Evolutionary conservation across 1,284 basidiomycete species (phyloP), one percentile per base, ranked within the genome.

Genomic region (Laetiporus sulphureus): DNA sequence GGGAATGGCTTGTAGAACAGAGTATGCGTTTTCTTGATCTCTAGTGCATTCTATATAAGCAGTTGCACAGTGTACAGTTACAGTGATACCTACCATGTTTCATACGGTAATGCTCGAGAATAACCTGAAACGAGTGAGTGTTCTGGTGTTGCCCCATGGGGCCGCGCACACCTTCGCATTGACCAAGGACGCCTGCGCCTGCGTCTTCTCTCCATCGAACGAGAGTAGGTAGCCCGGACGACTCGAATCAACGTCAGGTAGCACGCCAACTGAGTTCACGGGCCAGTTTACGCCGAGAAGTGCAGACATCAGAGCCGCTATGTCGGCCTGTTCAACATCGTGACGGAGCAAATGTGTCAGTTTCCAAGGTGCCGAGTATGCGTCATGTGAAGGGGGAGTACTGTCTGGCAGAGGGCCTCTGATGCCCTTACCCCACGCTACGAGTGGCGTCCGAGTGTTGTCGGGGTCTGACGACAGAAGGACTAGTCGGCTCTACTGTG

Each of bases 281-380:
- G 86, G 85, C 79, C 83, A 86, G 40, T 79, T 60, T 6, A 75
- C 67, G 13, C 85, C 86, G 16, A 88, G 54, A n/a, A 89, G 63
- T 1, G 81, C 63, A 2, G 84, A 71, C 83, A 94, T 90, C 32
- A 94, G 67, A 5, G 84, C 72, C 7, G 91, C 75, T 16, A 94
- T 69, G 54, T 93, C 91, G 0, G 89, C 91, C 55, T 94, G 91
- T 45, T 87, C 86, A 2, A 93, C 72, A 52, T 94, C 88, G 22
- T 75, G 72, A 12, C 87, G 71, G 20, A 73, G 63, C 0, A 87
- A 60, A 40, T 77, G 69, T 3, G 57, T 54, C 2, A 86, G 60
- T 8, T 64, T 61, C 84, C 86, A 91, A 1, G 73, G 68, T 21
- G 54, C 55, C 2, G 85, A 88, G 52, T 83, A 89, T 0, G 69